phyloP scores from a whole-genome alignment of 768 basidiomycete genomes.

The Suillus fuscotomentosus region DNA sequence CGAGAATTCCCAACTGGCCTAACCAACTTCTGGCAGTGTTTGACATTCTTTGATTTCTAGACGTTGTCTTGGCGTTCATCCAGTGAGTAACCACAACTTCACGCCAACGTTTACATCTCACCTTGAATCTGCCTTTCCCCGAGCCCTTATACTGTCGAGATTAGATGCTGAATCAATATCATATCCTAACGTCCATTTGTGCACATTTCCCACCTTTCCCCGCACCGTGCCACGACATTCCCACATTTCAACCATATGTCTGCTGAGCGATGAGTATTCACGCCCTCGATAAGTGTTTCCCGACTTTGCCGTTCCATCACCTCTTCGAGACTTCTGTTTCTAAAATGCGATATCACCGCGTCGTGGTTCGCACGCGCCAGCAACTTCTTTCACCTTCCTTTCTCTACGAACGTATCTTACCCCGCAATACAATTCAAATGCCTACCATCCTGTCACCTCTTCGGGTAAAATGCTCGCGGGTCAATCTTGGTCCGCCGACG shows the following conservation, averaged over 20 bases:
- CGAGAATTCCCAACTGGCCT: background rate
- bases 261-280: constrained; percentile 10
- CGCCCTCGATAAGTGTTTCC: constrained; percentile 5
- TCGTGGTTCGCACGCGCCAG: constrained; percentile 6
- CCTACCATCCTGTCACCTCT: background rate
- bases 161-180: constrained; percentile 7
- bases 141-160: constrained; percentile 5
- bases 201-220: constrained; percentile 22
- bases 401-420: constrained; percentile 1
- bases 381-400: background rate
- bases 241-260: constrained; percentile 10
- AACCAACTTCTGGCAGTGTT: background rate
- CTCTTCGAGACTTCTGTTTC: constrained; percentile 12
- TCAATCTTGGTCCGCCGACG: background rate
- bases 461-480: background rate
- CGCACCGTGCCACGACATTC: constrained; percentile 20
- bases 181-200: constrained; percentile 10
- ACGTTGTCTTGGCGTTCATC: constrained; percentile 1
- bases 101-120: background rate
- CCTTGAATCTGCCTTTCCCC: constrained; percentile 5
- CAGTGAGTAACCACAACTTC: background rate
- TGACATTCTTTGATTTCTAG: background rate
- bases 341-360: constrained; percentile 22
- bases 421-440: constrained; percentile 4
- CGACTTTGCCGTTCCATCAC: constrained; percentile 21